Percentiles rank a stretch among this genome's conserved stretches.
phyloP scores from a whole-genome alignment of 1,284 basidiomycete genomes.

The Ceratobasidium papillatum region DNA sequence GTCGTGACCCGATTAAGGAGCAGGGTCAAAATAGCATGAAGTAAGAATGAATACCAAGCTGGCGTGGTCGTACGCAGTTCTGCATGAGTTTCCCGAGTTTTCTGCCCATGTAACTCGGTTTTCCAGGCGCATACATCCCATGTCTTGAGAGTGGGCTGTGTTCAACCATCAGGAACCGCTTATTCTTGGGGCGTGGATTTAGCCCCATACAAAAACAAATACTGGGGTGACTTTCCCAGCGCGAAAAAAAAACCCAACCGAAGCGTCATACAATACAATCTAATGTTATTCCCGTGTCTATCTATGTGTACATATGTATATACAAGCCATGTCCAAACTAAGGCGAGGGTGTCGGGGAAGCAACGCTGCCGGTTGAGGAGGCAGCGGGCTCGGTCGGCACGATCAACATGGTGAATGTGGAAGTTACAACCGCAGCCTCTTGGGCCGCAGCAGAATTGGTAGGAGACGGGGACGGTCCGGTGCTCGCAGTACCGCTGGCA shows the following conservation, averaged over 20 bases:
- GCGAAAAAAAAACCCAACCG: too few species aligned
- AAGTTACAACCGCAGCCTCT: constrained; percentile 8
- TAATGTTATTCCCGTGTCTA: background rate
- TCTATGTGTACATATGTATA: background rate
- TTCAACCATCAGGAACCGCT: background rate
- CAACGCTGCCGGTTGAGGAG: background rate
- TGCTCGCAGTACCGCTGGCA: background rate
- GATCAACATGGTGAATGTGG: constrained; percentile 24
- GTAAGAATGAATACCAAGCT: too few species aligned
- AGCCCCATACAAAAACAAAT: background rate
- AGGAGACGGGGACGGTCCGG: background rate
- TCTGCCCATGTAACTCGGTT: background rate
- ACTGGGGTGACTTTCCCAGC: too few species aligned
- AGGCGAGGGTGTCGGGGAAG: background rate
- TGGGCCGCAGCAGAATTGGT: background rate
- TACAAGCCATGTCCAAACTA: background rate
- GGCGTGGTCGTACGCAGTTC: too few species aligned
- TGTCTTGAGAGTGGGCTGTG: background rate
- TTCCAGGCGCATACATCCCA: background rate
- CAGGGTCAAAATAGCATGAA: too few species aligned
- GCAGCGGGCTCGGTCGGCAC: background rate
- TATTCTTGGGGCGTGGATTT: background rate
- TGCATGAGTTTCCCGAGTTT: background rate
- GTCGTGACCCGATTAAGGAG: background rate
- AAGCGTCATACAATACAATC: background rate